Evolutionary conservation across 2,329 filamentous ascomycete genomes (phyloP).

Genomic region (Fusarium lateritium): DNA sequence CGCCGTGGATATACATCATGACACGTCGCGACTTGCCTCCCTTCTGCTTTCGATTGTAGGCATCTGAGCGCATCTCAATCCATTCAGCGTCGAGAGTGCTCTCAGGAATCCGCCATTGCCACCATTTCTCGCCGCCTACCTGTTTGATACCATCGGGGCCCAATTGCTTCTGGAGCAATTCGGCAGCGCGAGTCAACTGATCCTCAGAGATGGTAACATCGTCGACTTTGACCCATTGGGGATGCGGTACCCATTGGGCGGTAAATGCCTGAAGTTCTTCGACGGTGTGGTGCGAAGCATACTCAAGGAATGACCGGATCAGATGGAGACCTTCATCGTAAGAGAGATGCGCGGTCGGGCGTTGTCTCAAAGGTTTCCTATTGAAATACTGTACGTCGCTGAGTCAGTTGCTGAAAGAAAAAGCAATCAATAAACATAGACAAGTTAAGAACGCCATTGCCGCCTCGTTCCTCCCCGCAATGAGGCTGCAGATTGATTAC

Average conservation of each 20-base stretch:
- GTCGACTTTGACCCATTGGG: slow-evolving; percentile 88
- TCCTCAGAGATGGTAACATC: slow-evolving; percentile 75
- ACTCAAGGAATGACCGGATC: slow-evolving; percentile 87
- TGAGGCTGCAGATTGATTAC: slow-evolving; percentile 14
- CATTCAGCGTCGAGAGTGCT: slow-evolving; percentile 84
- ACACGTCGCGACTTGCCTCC: slow-evolving; percentile 77
- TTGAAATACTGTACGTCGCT: slow-evolving; percentile 78
- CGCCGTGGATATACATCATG: slow-evolving; percentile 95
- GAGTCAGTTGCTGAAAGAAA: slow-evolving; percentile 19
- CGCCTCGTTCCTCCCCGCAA: slow-evolving; percentile 5
- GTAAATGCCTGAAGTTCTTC: slow-evolving; percentile 96
- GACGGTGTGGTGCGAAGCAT: slow-evolving; percentile 89
- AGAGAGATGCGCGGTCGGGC: slow-evolving; percentile 90
- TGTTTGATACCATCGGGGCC: slow-evolving; percentile 80
- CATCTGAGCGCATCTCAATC: slow-evolving; percentile 93
- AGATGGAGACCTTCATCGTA: slow-evolving; percentile 94
- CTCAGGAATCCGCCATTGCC: slow-evolving; percentile 85
- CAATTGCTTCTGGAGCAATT: slow-evolving; percentile 79
- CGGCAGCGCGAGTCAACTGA: slow-evolving; percentile 76
- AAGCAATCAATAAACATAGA: slow-evolving; percentile 2
- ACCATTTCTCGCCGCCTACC: slow-evolving; percentile 88
- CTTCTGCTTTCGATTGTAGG: slow-evolving; percentile 75
- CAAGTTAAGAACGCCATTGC: slow-evolving; percentile 1
- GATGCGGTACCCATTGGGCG: slow-evolving; percentile 89
- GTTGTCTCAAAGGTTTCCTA: slow-evolving; percentile 79